Conservation (phyloP, 306 rosid species). For the Ormosia emarginata region DNA sequence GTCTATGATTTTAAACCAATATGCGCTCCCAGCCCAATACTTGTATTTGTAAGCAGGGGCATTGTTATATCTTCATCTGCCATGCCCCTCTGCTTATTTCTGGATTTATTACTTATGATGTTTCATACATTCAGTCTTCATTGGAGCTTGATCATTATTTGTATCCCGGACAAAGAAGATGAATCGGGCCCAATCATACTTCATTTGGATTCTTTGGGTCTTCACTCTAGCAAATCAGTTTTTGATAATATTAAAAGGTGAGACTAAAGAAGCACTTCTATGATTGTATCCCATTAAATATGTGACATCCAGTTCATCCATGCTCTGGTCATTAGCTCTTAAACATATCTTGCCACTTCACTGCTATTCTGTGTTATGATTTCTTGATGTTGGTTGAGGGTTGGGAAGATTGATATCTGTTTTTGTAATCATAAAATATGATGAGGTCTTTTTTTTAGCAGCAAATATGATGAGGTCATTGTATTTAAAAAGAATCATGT, state of each 20-base stretch:
- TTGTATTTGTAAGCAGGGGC: not conserved
- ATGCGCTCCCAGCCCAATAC: not conserved
- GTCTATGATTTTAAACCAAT: not conserved
- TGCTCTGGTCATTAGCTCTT: not conserved
- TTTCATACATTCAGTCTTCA: constrained; percentile 57
- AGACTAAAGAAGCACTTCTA: constrained; percentile 32
- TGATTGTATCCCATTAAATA: constrained; percentile 2
- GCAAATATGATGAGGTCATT: not conserved
- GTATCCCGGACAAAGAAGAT: constrained; percentile 80
- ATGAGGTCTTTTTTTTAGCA: not conserved
- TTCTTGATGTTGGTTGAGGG: not conserved
- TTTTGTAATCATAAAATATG: not conserved
- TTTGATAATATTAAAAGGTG: constrained; percentile 78
- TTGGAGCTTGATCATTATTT: constrained; percentile 95
- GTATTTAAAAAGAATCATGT: not conserved
- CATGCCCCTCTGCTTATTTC: not conserved
- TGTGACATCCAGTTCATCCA: not conserved
- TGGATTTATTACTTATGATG: constrained; percentile 32
- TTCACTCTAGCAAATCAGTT: constrained; percentile 74
- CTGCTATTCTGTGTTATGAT: not conserved
- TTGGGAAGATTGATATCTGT: not conserved
- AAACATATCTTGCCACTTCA: not conserved
- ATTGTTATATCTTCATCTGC: not conserved
- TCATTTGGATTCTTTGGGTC: constrained; percentile 89
- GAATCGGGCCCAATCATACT: constrained; percentile 85